These are phyloP conservation scores for Phytophthora pisi DNA, from an alignment of 352 stramenopile species.

Conservation along the genomic window DNA sequence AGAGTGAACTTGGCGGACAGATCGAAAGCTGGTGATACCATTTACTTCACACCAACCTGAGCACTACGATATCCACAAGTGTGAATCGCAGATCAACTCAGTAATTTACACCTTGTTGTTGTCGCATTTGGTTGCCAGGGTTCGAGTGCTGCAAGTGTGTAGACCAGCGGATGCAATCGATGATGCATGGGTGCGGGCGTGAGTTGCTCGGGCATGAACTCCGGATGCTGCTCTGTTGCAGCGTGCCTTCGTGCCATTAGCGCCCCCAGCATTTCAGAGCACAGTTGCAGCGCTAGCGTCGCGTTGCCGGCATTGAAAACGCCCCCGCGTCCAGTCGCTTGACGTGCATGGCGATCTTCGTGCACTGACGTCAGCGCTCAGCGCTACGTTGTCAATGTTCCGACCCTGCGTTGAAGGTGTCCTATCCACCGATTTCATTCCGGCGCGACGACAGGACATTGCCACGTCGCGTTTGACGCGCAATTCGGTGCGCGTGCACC, in stretches of 20 bases:
- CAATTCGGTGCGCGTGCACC: neutral
- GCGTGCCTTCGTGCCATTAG: neutral
- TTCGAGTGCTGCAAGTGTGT: neutral
- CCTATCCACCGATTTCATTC: slow-evolving; percentile 14
- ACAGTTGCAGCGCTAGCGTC: slow-evolving; percentile 2
- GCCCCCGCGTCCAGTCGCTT: slow-evolving; percentile 13
- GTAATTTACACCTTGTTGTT: no score
- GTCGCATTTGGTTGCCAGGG: no score
- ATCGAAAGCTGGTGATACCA: neutral
- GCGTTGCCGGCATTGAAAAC: slow-evolving; percentile 8
- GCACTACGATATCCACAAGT: neutral
- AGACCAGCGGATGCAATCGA: neutral
- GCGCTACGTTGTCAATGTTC: slow-evolving; percentile 31
- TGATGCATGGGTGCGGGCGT: neutral
- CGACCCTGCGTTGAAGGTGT: slow-evolving; percentile 14
- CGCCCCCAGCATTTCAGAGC: no score
- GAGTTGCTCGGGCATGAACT: neutral
- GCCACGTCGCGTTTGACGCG: slow-evolving; percentile 11
- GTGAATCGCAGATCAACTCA: no score
- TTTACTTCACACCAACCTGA: neutral
- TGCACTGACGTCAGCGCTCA: slow-evolving; percentile 19
- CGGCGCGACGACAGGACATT: neutral
- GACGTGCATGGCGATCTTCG: slow-evolving; percentile 9
- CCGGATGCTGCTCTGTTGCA: neutral
- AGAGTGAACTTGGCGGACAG: neutral